A percentile compares a stretch with the other conserved stretches of the same genome.
phyloP scores from a whole-genome alignment of 2,329 filamentous ascomycete genomes.

The Trichoderma sp. region DNA sequence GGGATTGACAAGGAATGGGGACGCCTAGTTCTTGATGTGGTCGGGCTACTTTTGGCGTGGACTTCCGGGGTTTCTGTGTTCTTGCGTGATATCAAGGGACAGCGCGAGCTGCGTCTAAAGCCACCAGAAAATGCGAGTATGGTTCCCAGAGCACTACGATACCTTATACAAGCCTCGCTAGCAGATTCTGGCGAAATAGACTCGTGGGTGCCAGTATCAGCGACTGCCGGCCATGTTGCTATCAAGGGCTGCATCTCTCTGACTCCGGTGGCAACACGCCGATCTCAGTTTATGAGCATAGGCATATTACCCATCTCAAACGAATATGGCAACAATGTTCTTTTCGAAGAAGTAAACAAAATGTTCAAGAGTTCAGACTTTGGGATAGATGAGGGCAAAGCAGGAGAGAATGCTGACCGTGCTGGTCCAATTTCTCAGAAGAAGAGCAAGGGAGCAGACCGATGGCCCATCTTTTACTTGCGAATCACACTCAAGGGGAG shows the following conservation, averaged over 20 bases:
- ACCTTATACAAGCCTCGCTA: slow-evolving; percentile 68
- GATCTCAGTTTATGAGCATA: slow-evolving; percentile 78
- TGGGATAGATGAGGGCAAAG: slow-evolving; percentile 57
- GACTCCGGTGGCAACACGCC: slow-evolving; percentile 68
- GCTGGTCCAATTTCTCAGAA: slow-evolving; percentile 35
- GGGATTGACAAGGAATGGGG: slow-evolving; percentile 66
- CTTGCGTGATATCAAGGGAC: slow-evolving; percentile 53
- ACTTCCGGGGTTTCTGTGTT: slow-evolving; percentile 56
- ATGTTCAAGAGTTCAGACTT: slow-evolving; percentile 78
- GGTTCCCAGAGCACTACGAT: slow-evolving; percentile 40
- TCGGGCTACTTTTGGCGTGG: slow-evolving; percentile 72
- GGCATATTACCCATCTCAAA: slow-evolving; percentile 67
- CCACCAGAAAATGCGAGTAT: slow-evolving; percentile 30
- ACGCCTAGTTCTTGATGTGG: slow-evolving; percentile 58
- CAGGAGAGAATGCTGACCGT: slow-evolving; percentile 33
- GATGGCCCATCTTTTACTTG: slow-evolving; percentile 90
- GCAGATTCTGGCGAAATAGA: slow-evolving; percentile 53
- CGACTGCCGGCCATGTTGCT: slow-evolving; percentile 60
- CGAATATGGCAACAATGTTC: slow-evolving; percentile 58
- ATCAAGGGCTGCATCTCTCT: slow-evolving; percentile 73
- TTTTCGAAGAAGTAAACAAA: slow-evolving; percentile 79
- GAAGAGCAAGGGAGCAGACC: slow-evolving; percentile 68
- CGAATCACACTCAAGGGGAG: slow-evolving; percentile 53
- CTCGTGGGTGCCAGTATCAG: slow-evolving; percentile 72
- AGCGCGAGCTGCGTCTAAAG: slow-evolving; percentile 44